Percentiles rank a stretch among this genome's conserved stretches.
Conservation (phyloP, 1,284 basidiomycete genomes). For the Schizophyllum amplum region DNA sequence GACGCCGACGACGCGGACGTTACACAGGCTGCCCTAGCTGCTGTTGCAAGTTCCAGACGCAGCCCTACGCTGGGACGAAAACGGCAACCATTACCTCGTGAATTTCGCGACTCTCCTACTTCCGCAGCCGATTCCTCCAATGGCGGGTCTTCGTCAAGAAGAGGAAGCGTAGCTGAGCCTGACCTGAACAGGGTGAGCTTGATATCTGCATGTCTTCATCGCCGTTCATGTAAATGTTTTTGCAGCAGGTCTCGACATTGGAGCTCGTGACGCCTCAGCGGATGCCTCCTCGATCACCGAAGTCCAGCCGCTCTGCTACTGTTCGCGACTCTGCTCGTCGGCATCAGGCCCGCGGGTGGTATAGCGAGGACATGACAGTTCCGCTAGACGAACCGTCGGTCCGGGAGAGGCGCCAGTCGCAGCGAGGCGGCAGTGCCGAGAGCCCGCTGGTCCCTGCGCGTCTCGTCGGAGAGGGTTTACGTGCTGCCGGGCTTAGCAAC, state of each 20-base stretch:
- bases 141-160: constrained; percentile 1
- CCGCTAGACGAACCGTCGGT: constrained; percentile 11
- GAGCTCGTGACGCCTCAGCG: constrained; percentile 1
- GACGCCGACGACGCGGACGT: constrained; percentile 24
- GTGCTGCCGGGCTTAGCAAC: constrained; percentile 53
- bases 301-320: constrained; percentile 30
- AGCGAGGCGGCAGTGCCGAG: constrained; percentile 60
- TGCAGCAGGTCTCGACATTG: not conserved
- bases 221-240: not conserved
- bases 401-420: constrained; percentile 36
- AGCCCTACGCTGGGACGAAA: not conserved
- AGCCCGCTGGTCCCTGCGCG: constrained; percentile 44
- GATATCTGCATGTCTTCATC: not conserved
- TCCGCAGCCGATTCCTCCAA: not conserved
- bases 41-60: constrained; percentile 44
- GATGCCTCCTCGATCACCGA: constrained; percentile 15
- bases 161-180: constrained; percentile 3
- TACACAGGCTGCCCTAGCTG: constrained; percentile 50
- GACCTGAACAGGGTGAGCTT: not conserved
- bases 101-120: constrained; percentile 33
- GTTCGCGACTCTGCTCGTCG: constrained; percentile 35
- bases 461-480: constrained; percentile 59
- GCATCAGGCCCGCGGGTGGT: constrained; percentile 42
- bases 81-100: constrained; percentile 45
- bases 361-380: constrained; percentile 30